Evolutionary conservation across 78 protist genomes (phyloP).

Genomic region (Cavenderia fasciculata): DNA sequence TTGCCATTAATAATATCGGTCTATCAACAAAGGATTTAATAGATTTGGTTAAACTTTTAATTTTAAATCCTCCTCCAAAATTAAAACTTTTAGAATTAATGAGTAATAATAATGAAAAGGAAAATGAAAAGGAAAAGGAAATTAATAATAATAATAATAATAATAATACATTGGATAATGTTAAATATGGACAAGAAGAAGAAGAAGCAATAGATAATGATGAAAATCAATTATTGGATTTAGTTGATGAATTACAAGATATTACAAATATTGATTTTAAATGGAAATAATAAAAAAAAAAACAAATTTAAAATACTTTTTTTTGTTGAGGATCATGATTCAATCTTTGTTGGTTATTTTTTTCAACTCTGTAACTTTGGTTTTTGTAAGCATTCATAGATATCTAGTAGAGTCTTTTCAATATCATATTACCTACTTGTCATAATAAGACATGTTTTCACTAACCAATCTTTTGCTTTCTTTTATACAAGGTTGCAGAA

Average conservation of each 20-base stretch:
- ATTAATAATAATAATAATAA: neutral
- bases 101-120: neutral
- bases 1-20: constrained; percentile 3
- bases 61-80: neutral
- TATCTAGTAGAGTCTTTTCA: too few relatives aligned
- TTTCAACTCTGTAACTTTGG: too few relatives aligned
- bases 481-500: too few relatives aligned
- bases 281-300: constrained; percentile 31
- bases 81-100: neutral
- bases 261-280: constrained; percentile 14
- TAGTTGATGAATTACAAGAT: neutral
- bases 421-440: too few relatives aligned
- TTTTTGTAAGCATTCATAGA: too few relatives aligned
- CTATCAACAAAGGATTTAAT: neutral
- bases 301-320: constrained; percentile 2
- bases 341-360: too few relatives aligned
- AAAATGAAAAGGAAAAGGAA: neutral
- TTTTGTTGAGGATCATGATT: too few relatives aligned
- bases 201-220: neutral
- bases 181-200: neutral
- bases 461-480: too few relatives aligned
- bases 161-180: neutral
- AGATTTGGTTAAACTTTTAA: neutral
- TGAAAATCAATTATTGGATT: constrained; percentile 11
- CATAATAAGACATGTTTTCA: too few relatives aligned